Evolutionary conservation across 1,284 basidiomycete genomes (phyloP), one percentile per base, ranked within the genome.

Genomic region (Crucibulum cyathiforme): DNA sequence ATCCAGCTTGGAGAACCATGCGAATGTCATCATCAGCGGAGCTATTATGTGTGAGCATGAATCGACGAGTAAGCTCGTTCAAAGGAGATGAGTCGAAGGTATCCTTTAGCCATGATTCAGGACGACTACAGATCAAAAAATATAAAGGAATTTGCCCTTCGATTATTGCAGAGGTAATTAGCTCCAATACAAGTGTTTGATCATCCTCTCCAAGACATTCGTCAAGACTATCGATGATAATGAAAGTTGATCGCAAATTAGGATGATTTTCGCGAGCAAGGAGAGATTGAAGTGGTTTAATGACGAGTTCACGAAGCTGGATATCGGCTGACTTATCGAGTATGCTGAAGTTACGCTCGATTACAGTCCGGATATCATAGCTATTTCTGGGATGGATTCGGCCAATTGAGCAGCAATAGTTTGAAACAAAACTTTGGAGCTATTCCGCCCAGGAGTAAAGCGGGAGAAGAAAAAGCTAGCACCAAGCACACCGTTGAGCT

Each of bases 391-490:
- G 5, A 60, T 38, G 2, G 46, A 39, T 7, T 19, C n/a, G 10
- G 60, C 48, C 31, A 59, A 47, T n/a, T 63, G 65, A 37, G 57
- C 62, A 5, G 60, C 62, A 50, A 67, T 17, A 1, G 63, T 65
- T 7, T 58, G 8, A 8, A 60, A 24, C 3, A 67, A 48, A 7
- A 38, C 17, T 3, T 54, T 17, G 36, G 41, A 36, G 9, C 36
- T 46, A 15, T 58, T 53, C 1, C 62, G 52, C 3, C 36, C n/a
- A 1, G 38, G 50, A 36, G 48, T 49, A 8, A 38, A 24, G 2
- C 64, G 50, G 7, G 58, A 60, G 56, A 71, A 68, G 54, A 71
- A 67, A 60, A 68, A 68, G n/a, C 56, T 58, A 9, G 63, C 67
- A 10, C 58, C 64, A 7, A 71, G 59, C 0, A 54, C 31, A 3